A percentile compares a stretch with the other conserved stretches of the same genome.
Conservation (phyloP, 331 rosid genomes). For the Ulmus americana region DNA sequence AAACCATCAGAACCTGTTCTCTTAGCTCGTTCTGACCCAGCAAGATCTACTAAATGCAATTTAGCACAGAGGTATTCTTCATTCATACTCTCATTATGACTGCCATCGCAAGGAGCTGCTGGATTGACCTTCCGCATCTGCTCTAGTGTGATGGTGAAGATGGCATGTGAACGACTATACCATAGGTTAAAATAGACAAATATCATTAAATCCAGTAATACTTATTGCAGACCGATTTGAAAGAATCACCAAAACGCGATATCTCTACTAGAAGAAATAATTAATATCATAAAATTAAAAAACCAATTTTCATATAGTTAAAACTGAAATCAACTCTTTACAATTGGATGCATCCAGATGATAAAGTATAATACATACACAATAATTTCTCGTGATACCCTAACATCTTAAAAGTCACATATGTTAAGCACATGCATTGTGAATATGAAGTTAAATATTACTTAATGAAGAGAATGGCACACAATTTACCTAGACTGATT, state of each 20-base stretch:
- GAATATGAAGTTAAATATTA: background rate
- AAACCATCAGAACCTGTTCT: conserved; percentile 98
- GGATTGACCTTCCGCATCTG: conserved; percentile 73
- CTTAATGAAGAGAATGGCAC: background rate
- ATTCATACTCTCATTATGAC: conserved; percentile 45
- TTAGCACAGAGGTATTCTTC: conserved; percentile 93
- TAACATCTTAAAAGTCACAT: no score
- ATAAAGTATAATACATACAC: no score
- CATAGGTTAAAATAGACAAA: conserved; percentile 25
- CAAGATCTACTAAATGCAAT: conserved; percentile 96
- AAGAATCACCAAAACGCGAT: background rate
- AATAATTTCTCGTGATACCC: no score
- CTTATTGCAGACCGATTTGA: background rate
- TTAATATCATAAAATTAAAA: no score
- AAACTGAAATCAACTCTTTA: no score
- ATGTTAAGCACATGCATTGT: background rate
- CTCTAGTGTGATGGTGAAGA: conserved; percentile 95
- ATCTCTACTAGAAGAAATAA: no score
- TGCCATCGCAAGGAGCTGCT: conserved; percentile 36
- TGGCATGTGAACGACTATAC: conserved; percentile 95
- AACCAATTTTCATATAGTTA: no score
- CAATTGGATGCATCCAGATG: no score
- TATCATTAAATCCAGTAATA: conserved; percentile 20
- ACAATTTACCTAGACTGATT: conserved; percentile 85
- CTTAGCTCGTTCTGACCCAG: conserved; percentile 98